These are phyloP conservation scores for Leishmania turanica DNA, from an alignment of 208 protist genomes.

Conservation along the genomic window DNA sequence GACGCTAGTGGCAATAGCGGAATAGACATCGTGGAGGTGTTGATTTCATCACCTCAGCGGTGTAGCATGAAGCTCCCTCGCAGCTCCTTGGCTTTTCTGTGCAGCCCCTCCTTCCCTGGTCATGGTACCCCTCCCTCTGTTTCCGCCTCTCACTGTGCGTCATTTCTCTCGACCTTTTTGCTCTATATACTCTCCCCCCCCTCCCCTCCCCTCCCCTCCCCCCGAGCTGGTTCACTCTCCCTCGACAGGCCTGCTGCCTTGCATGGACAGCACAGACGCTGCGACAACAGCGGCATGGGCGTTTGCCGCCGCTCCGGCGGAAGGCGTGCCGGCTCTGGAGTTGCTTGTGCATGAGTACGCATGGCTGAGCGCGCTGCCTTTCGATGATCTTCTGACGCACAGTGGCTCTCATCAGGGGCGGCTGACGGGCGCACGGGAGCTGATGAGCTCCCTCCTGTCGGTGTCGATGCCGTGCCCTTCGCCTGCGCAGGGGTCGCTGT, in stretches of 20 bases:
- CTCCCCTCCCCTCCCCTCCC: too few relatives aligned
- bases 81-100: neutral
- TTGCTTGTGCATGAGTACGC: neutral
- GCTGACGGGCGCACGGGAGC: slow-evolving; percentile 3
- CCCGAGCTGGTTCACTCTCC: neutral
- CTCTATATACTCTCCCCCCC: neutral
- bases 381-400: neutral
- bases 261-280: slow-evolving; percentile 5
- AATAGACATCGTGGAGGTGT: neutral
- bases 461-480: slow-evolving; percentile 11
- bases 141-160: neutral
- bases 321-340: slow-evolving; percentile 16
- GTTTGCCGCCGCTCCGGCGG: slow-evolving; percentile 1
- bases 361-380: neutral
- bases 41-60: neutral
- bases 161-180: neutral
- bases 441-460: slow-evolving; percentile 23
- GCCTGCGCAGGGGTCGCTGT: slow-evolving; percentile 17
- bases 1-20: neutral
- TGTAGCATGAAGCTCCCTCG: neutral
- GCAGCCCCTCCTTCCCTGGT: neutral
- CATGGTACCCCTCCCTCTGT: neutral
- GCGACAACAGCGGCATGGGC: slow-evolving; percentile 13
- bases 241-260: neutral
- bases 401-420: neutral